These are phyloP conservation scores for Peterozyma xylosa DNA, from an alignment of 805 yeast genomes.

Conservation along the genomic window DNA sequence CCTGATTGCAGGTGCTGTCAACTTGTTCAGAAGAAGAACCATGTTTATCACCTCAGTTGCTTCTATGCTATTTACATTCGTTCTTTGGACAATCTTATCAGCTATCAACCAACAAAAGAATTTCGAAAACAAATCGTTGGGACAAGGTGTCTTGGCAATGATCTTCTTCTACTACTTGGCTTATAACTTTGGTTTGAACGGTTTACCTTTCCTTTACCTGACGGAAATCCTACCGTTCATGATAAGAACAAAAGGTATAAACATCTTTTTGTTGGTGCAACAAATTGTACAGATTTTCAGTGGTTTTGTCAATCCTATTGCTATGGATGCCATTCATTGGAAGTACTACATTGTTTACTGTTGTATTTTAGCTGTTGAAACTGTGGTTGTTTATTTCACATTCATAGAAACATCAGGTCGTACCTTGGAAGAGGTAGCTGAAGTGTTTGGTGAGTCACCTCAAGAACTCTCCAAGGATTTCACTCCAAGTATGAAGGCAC, in stretches of 20 bases:
- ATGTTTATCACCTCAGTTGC: constrained; percentile 26
- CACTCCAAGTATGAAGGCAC: neutral
- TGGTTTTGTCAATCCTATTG: constrained; percentile 26
- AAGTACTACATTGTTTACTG: constrained; percentile 27
- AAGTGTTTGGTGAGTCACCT: constrained; percentile 25
- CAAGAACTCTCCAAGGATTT: constrained; percentile 11
- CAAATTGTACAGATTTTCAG: constrained; percentile 21
- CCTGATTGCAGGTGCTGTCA: constrained; percentile 20
- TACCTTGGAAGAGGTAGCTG: constrained; percentile 30
- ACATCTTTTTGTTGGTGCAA: constrained; percentile 15
- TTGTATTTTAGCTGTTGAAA: constrained; percentile 21
- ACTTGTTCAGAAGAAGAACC: constrained; percentile 27
- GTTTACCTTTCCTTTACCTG: constrained; percentile 36
- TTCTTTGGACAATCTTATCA: constrained; percentile 37
- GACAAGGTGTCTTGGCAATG: constrained; percentile 42
- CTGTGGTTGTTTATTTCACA: constrained; percentile 20
- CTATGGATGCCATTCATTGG: constrained; percentile 29
- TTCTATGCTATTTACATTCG: constrained; percentile 29
- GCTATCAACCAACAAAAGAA: constrained; percentile 36
- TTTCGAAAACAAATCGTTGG: constrained; percentile 30
- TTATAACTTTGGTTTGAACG: constrained; percentile 35
- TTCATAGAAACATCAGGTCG: constrained; percentile 30
- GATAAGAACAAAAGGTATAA: constrained; percentile 15
- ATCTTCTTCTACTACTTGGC: constrained; percentile 37
- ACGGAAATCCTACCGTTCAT: constrained; percentile 31